phyloP scores from a whole-genome alignment of 2,329 filamentous ascomycete species.

The Lasiodiplodia sp. region DNA sequence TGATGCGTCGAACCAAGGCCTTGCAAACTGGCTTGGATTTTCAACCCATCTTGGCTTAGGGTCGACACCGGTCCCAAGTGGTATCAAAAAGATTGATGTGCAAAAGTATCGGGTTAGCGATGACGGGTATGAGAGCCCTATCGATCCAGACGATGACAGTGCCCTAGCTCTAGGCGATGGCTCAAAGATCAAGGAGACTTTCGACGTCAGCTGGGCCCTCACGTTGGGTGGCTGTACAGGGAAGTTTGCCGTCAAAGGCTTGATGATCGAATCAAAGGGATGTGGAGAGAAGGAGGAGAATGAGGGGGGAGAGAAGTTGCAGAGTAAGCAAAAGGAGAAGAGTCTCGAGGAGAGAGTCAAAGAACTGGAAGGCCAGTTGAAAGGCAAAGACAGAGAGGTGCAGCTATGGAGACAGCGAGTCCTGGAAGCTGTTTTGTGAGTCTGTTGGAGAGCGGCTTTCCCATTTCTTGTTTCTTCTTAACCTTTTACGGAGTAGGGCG shows the following conservation, averaged over 20 bases:
- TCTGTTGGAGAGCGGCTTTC: neutral
- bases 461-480: neutral
- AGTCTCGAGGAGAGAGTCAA: constrained; percentile 24
- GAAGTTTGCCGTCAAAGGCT: constrained; percentile 52
- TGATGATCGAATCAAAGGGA: constrained; percentile 37
- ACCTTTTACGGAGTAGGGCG: neutral
- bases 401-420: constrained; percentile 48
- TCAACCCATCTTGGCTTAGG: constrained; percentile 47
- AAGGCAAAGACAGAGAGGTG: constrained; percentile 43
- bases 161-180: constrained; percentile 30
- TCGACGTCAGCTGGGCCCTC: constrained; percentile 54
- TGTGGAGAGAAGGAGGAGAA: constrained; percentile 26
- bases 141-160: constrained; percentile 45
- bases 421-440: constrained; percentile 48
- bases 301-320: neutral
- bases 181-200: constrained; percentile 46
- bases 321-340: constrained; percentile 6
- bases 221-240: constrained; percentile 51
- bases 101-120: constrained; percentile 51
- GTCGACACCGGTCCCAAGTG: constrained; percentile 40
- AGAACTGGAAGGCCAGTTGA: constrained; percentile 41
- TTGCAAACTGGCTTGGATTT: constrained; percentile 52
- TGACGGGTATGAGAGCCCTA: constrained; percentile 49
- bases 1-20: constrained; percentile 44
- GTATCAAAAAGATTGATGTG: constrained; percentile 48